Conservation (phyloP, 176 grass and related monocot genomes). For the Triticum aestivum region IWGSC_CS_RefSeq_v2.1 NC_057795.1:470361729-470362228, state of each 20-base stretch:
- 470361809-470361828: background rate
- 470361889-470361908: too few relatives aligned
- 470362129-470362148: conserved; percentile 62
- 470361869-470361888: too few relatives aligned
- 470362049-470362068: too few relatives aligned
- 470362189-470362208: too few relatives aligned
- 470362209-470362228: background rate
- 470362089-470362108: conserved; percentile 80
- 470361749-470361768: background rate
- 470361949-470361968: too few relatives aligned
- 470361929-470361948: too few relatives aligned
- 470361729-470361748: background rate
- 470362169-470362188: background rate
- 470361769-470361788: background rate
- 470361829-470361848: background rate
- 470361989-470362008: too few relatives aligned
- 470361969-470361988: too few relatives aligned
- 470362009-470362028: too few relatives aligned
- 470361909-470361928: too few relatives aligned
- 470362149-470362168: conserved; percentile 46
- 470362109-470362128: conserved; percentile 60
- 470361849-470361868: background rate
- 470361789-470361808: background rate
- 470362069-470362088: conserved; percentile 55
- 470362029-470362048: too few relatives aligned